Percentiles rank a stretch among this genome's conserved stretches.
phyloP scores from a whole-genome alignment of 805 yeast genomes.

The Ogataea nitratoaversa region DNA sequence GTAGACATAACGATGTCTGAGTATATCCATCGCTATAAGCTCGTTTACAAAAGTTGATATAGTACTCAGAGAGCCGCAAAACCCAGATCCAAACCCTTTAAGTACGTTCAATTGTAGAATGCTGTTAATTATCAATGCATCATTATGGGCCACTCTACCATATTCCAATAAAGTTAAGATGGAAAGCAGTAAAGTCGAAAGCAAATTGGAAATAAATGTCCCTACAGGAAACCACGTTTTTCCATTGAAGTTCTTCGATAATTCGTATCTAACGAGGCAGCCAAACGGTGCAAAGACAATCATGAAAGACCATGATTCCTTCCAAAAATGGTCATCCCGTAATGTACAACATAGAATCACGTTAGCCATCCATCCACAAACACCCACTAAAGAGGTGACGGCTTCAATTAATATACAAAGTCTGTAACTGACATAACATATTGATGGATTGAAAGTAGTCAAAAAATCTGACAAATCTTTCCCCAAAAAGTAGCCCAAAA shows the following conservation, averaged over 20 bases:
- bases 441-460: constrained; percentile 15
- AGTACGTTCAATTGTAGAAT: constrained; percentile 18
- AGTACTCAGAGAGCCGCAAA: constrained; percentile 35
- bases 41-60: constrained; percentile 78
- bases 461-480: constrained; percentile 37
- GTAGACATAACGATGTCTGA: constrained; percentile 42
- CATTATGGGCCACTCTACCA: constrained; percentile 10
- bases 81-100: constrained; percentile 24
- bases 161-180: constrained; percentile 15
- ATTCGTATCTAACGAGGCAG: constrained; percentile 51
- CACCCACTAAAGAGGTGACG: constrained; percentile 17
- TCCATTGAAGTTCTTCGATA: constrained; percentile 49
- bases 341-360: constrained; percentile 40
- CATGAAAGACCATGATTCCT: constrained; percentile 64
- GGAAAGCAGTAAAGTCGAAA: constrained; percentile 21
- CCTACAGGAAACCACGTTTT: constrained; percentile 47
- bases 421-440: background rate
- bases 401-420: constrained; percentile 9
- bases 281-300: constrained; percentile 71
- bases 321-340: constrained; percentile 39
- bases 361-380: constrained; percentile 32
- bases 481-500: constrained; percentile 59
- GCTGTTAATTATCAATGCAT: constrained; percentile 8
- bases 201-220: constrained; percentile 37
- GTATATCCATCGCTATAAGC: constrained; percentile 31